Conservation (phyloP, 2,329 filamentous ascomycete genomes). For the Trichoderma citrinoviride region DNA sequence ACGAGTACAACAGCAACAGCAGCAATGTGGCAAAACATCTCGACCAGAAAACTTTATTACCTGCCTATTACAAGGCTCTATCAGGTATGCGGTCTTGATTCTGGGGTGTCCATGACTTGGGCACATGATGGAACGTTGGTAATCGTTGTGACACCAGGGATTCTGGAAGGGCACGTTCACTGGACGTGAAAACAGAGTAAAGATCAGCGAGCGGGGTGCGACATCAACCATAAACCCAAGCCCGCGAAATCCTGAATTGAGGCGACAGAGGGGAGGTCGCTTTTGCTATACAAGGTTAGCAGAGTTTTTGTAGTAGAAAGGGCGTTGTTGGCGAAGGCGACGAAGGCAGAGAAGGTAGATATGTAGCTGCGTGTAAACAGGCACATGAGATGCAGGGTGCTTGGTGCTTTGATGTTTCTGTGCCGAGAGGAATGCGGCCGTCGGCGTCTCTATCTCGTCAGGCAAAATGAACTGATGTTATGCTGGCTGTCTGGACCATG, state of each 20-base stretch:
- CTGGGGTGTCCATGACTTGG: slow-evolving; percentile 4
- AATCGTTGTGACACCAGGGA: background rate
- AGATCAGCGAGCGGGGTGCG: background rate
- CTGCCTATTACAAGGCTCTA: background rate
- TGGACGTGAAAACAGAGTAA: background rate
- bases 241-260: background rate
- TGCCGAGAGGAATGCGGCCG: no score
- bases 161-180: background rate
- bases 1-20: background rate
- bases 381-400: no score
- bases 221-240: background rate
- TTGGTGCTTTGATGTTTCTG: no score
- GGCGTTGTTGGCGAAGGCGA: background rate
- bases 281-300: background rate
- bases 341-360: background rate
- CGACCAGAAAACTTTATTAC: background rate
- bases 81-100: background rate
- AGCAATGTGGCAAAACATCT: background rate
- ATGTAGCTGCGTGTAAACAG: background rate
- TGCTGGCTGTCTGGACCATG: no score
- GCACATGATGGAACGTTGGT: slow-evolving; percentile 14
- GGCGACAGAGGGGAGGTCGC: no score
- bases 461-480: no score
- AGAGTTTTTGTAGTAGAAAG: no score
- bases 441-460: no score